Evolutionary conservation across 805 yeast species (phyloP), one percentile per base, ranked within the genome.

Genomic region (Saccharomycopsis sp.): DNA sequence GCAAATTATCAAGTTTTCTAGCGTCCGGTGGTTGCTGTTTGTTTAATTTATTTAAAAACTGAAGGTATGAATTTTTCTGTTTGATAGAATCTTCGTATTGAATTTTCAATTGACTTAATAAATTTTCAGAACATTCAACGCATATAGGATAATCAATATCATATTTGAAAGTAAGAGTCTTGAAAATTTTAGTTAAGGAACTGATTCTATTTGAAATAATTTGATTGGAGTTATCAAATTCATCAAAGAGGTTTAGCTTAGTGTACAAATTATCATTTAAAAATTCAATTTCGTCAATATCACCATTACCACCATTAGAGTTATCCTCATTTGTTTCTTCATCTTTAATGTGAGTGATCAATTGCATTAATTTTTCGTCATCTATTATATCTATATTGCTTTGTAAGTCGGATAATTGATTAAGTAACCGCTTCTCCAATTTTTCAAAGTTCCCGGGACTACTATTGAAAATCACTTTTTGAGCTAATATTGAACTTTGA

Each of bases 61-160:
- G 75, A 14, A 79, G 64, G 58, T 88, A 93, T 1, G 76, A 72
- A 41, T 88, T 95, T 51, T 90, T 78, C 55, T 90, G 96, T 50
- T 71, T 72, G 16, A 82, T 75, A 4, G 81, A 74, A 44, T 77
- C 84, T 48, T 84, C 90, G 59, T 84, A 84, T 53, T 80, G 80
- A 9, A 66, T 59, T 55, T 79, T 81, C 59, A 87, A 69, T 45
- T 79, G 80, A 7, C 75, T 78, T 8, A 83, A 66, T 21, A 90
- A 61, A 17, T 71, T 59, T 35, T 72, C 76, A 4, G 93, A 83
- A 60, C 98, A 93, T 36, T 89, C 97, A 20, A 71, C 71, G 55
- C 97, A 90, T 13, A 93, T 77, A 0, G 98, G 98, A 56, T 78
- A 79, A 51, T 86, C 94, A 13, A 90, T 71, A 48, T 81, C 87